Base-by-base conservation (phyloP, 208 protist genomes). In the Phytomonas francai region DNA sequence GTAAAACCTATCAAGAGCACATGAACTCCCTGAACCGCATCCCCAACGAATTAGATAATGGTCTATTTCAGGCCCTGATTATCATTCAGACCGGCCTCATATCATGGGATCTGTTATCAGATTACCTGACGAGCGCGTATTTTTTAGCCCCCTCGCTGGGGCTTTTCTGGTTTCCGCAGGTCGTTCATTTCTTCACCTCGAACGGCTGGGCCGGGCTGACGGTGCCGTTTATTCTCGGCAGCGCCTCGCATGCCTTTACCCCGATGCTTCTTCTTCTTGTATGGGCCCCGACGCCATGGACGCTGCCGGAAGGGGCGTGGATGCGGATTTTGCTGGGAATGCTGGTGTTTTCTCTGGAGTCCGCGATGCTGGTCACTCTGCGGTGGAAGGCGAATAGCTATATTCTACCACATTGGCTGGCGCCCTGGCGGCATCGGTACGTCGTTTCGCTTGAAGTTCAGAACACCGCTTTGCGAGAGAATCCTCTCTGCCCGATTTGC, bases 371-470 rank as follows among this genome's bases (percentile, higher is more conserved):
- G 27, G n/a, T 51, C 12, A 49, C 39, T 9, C 30, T 71, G 28
- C 64, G 58, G 2, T 27, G 64, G 54, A 39, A 29, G 12, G 27
- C 65, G 58, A 56, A 39, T 22, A n/a, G 61, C 22, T 16, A 67
- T 45, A 22, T 73, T 14, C 61, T 78, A 7, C 69, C 74, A 6
- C 8, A 11, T 19, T 78, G 74, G 70, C 16, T 78, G 29, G 60
- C 63, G 7, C 74, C 69, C 36, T 78, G 74, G 70, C 68, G 69
- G 12, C 74, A 78, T 36, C 12, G 19, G 28, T 78, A 78, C 74
- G 22, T 12, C 31, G 67, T 63, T 11, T 71, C 68, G 36, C 19
- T 33, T 16, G 64, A 67, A 32, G 57, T 65, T 4, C 67, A 74
- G 64, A 36, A 39, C 4, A 39, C 31, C 25, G 29, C 54, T 6